Evolutionary conservation across 2,329 filamentous ascomycete genomes (phyloP), one percentile per base, ranked within the genome.

Genomic region (Herpotrichia juniperi): DNA sequence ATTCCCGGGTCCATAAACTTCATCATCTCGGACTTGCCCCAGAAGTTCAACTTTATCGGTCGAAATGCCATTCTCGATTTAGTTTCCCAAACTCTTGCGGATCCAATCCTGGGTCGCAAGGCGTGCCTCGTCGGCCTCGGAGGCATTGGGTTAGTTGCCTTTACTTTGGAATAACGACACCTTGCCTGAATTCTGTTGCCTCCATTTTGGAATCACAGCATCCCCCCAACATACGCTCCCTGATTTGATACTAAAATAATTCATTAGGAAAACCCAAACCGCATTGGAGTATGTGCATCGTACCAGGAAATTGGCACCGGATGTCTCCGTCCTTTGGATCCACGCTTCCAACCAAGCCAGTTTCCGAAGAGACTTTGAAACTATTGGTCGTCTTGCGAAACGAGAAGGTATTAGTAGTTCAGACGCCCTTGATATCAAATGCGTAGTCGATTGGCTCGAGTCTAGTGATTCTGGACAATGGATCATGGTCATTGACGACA

Each of bases 391-490:
- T 9, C 28, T 9, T 14, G 16, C 35, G 7, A 21, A 21, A 9
- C 21, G 12, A 24, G 16, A 7, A 40, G 35, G 5, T 24, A 10
- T 5, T 10, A 40, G 8, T 40, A 10, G 8, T 17, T 10, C 34
- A 14, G 8, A n/a, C 17, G 16, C 12, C 16, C 34, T 37, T 37
- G 7, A 7, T 14, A 37, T 37, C 12, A 37, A n/a, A 8, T 7
- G 17, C 16, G 16, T 40, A 11, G 16, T 24, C 12, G 21, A 40
- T 40, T 46, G 43, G 43, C 43, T 46, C 16, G 11, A 31, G 12
- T 46, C 43, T 7, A 21, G 6, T 34, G 28, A n/a, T 32, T 46
- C 26, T 19, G 43, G 43, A 21, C 25, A n/a, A 11, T 46, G 43
- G 43, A n/a, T 46, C n/a, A 4, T 46, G 25, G 25, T 46, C 25